Evolutionary conservation across 768 basidiomycete genomes (phyloP).

Genomic region (Xerocomellus dryophilus): DNA sequence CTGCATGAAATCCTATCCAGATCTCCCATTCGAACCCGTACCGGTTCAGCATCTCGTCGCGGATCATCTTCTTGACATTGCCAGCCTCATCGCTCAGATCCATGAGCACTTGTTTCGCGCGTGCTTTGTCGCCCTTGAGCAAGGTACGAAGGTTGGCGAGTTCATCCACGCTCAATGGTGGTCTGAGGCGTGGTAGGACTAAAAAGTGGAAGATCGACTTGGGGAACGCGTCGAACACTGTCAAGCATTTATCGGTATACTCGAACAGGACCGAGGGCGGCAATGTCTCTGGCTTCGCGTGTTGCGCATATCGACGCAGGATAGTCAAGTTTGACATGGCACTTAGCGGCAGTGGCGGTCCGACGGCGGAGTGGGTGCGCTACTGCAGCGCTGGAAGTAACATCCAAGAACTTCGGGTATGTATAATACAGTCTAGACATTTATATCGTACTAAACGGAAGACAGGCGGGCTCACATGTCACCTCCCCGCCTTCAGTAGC

Average conservation of each 20-base stretch:
- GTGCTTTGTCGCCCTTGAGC: slow-evolving; percentile 49
- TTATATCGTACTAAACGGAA: slow-evolving; percentile 3
- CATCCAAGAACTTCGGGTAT: background rate
- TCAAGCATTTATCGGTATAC: slow-evolving; percentile 52
- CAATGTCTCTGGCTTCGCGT: slow-evolving; percentile 46
- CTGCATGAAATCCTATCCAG: slow-evolving; percentile 81
- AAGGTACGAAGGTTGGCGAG: slow-evolving; percentile 57
- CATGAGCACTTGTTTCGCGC: slow-evolving; percentile 52
- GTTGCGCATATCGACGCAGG: slow-evolving; percentile 58
- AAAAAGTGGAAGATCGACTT: slow-evolving; percentile 89
- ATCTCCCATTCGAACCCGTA: slow-evolving; percentile 76
- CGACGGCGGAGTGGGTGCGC: background rate
- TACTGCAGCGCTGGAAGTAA: too few relatives aligned
- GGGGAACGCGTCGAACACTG: slow-evolving; percentile 72
- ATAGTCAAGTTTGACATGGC: slow-evolving; percentile 47
- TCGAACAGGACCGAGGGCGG: slow-evolving; percentile 62
- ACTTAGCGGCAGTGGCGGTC: background rate
- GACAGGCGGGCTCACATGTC: background rate
- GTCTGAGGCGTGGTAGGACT: slow-evolving; percentile 61
- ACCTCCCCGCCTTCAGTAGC: slow-evolving; percentile 49
- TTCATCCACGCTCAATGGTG: slow-evolving; percentile 33
- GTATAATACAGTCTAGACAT: slow-evolving; percentile 19
- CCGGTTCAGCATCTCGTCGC: slow-evolving; percentile 74
- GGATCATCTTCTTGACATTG: slow-evolving; percentile 55
- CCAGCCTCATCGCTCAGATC: slow-evolving; percentile 56